Conservation (phyloP, 257 asterid species). For the Solanum acaule region DNA sequence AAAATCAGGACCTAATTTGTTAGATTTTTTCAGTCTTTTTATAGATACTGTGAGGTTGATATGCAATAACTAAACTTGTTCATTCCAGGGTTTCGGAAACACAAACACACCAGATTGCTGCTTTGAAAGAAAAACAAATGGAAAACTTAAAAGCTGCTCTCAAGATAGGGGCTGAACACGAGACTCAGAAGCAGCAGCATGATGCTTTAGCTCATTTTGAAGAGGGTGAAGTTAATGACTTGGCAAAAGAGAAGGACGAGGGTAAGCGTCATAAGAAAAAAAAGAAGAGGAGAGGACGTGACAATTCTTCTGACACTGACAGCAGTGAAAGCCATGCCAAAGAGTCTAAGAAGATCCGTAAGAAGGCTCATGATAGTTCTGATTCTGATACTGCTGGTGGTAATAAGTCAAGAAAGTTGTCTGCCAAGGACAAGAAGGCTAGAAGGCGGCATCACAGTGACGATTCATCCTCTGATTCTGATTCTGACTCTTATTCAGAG, state of each 20-base stretch:
- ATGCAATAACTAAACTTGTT: not conserved
- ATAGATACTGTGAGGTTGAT: not conserved
- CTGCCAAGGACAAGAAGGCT: slow-evolving; percentile 26
- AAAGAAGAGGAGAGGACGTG: slow-evolving; percentile 11
- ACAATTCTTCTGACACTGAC: slow-evolving; percentile 36
- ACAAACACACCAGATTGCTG: slow-evolving; percentile 86
- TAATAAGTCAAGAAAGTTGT: slow-evolving; percentile 20
- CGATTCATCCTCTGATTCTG: slow-evolving; percentile 36
- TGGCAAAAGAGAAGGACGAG: slow-evolving; percentile 16
- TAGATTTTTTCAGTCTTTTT: not conserved
- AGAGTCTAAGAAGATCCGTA: slow-evolving; percentile 8
- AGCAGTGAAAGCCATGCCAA: slow-evolving; percentile 10
- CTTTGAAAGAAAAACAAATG: slow-evolving; percentile 82
- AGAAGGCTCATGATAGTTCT: slow-evolving; percentile 29
- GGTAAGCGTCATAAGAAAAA: slow-evolving; percentile 13
- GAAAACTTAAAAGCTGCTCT: slow-evolving; percentile 84
- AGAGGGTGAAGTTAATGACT: slow-evolving; percentile 24
- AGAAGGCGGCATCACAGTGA: slow-evolving; percentile 15
- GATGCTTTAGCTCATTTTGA: slow-evolving; percentile 28
- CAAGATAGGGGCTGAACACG: slow-evolving; percentile 53
- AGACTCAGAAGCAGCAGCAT: slow-evolving; percentile 31
- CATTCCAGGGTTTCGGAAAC: slow-evolving; percentile 64
- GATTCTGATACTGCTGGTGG: not conserved
- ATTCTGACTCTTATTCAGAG: slow-evolving; percentile 31
- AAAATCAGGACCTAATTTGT: not conserved